Percentiles rank a stretch among this genome's conserved stretches.
Conservation (phyloP, 2,329 filamentous ascomycete genomes). For the Fusarium haematococcum region DNA sequence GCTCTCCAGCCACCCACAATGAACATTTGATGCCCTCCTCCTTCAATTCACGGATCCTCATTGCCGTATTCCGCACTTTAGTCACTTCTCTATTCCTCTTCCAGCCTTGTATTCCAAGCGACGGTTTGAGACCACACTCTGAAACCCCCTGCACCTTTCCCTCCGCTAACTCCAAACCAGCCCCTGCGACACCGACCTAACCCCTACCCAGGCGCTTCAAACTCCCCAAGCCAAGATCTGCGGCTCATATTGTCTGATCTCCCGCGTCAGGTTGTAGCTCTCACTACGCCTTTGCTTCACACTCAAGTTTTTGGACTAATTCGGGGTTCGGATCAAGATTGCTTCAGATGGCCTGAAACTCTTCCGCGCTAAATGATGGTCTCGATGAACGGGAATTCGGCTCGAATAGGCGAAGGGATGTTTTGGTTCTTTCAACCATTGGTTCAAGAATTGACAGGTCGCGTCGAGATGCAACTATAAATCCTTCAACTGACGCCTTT, state of each 20-base stretch:
- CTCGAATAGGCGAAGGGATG: background rate
- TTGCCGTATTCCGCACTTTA: background rate
- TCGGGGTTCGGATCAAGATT: background rate
- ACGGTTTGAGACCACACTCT: background rate
- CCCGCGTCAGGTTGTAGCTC: slow-evolving; percentile 6
- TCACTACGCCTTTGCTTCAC: background rate
- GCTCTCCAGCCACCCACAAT: background rate
- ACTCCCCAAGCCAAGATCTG: slow-evolving; percentile 11
- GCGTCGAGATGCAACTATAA: background rate
- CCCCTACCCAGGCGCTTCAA: slow-evolving; percentile 9
- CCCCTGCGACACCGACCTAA: background rate
- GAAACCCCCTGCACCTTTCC: background rate
- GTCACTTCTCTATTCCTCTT: background rate
- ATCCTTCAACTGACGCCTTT: background rate
- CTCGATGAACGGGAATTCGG: background rate
- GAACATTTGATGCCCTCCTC: background rate
- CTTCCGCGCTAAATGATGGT: background rate
- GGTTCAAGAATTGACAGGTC: background rate
- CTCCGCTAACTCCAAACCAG: background rate
- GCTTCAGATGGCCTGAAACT: background rate
- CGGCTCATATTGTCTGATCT: slow-evolving; percentile 24
- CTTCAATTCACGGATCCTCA: background rate
- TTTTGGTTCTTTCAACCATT: background rate
- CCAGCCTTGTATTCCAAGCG: background rate
- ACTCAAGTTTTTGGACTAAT: background rate